phyloP scores from a whole-genome alignment of 2,329 filamentous ascomycete species.

The Plectosphaerella cucumerina region DNA sequence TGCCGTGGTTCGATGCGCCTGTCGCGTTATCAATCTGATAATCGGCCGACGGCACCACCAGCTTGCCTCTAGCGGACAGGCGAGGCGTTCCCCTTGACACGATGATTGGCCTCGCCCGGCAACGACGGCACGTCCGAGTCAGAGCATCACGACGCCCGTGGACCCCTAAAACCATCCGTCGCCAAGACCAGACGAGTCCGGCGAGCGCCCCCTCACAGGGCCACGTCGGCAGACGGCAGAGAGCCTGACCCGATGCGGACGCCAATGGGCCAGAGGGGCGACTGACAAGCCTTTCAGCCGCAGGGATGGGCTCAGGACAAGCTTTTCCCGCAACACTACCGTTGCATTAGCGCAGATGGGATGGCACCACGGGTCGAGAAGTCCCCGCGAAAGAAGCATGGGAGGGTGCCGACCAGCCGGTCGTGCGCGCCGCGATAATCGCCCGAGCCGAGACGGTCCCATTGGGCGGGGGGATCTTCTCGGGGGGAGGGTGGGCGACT shows the following conservation, averaged over 20 bases:
- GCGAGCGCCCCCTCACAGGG: no score
- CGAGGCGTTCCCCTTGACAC: no score
- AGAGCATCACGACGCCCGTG: neutral
- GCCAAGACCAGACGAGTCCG: no score
- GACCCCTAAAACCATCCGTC: neutral
- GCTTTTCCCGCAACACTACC: neutral
- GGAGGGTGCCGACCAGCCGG: neutral
- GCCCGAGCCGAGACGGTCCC: neutral
- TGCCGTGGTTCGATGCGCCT: neutral
- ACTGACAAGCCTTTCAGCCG: slow-evolving; percentile 1
- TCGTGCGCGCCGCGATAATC: neutral
- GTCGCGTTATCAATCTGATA: slow-evolving; percentile 4
- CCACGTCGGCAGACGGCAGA: no score
- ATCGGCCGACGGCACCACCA: neutral
- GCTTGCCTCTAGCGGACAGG: no score
- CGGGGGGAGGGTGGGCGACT: no score
- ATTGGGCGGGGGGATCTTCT: no score
- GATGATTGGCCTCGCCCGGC: no score
- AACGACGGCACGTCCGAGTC: neutral
- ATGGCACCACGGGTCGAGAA: neutral
- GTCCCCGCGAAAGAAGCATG: neutral
- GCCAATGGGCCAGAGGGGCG: neutral
- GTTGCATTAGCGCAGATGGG: neutral
- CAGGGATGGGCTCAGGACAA: neutral
- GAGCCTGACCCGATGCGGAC: no score